phyloP scores from a whole-genome alignment of 2,329 filamentous ascomycete genomes.

The Penicillium sp. region DNA sequence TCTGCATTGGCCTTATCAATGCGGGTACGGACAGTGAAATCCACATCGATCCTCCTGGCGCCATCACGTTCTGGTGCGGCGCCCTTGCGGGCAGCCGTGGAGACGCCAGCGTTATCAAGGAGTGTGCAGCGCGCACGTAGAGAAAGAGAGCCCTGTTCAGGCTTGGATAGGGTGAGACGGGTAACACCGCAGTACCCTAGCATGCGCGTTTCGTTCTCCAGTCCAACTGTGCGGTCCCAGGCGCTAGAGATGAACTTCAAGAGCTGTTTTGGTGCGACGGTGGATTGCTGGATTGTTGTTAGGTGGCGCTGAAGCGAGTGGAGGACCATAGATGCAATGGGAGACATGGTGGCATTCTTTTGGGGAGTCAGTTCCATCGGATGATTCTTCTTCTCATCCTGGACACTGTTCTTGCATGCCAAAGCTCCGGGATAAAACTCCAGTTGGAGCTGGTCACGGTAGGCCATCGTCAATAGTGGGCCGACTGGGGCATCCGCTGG shows the following conservation, averaged over 20 bases:
- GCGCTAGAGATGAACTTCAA: slow-evolving; percentile 42
- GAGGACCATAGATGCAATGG: slow-evolving; percentile 42
- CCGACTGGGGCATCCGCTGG: slow-evolving; percentile 28
- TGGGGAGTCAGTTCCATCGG: slow-evolving; percentile 36
- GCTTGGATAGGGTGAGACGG: slow-evolving; percentile 33
- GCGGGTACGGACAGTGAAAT: slow-evolving; percentile 38
- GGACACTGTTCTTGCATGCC: slow-evolving; percentile 21
- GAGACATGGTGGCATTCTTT: slow-evolving; percentile 27
- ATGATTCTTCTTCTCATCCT: slow-evolving; percentile 23
- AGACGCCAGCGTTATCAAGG: slow-evolving; percentile 25
- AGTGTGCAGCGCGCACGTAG: slow-evolving; percentile 41
- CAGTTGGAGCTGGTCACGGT: slow-evolving; percentile 41
- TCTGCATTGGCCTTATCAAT: slow-evolving; percentile 14
- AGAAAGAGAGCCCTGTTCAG: slow-evolving; percentile 23
- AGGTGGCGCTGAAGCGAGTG: slow-evolving; percentile 41
- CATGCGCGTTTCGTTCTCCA: slow-evolving; percentile 45
- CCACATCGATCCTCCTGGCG: slow-evolving; percentile 38
- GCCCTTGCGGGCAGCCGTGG: slow-evolving; percentile 14
- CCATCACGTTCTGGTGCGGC: slow-evolving; percentile 10
- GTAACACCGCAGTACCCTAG: slow-evolving; percentile 47
- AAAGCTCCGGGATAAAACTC: slow-evolving; percentile 44
- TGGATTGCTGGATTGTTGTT: slow-evolving; percentile 35
- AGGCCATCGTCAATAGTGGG: slow-evolving; percentile 41
- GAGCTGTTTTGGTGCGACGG: slow-evolving; percentile 36
- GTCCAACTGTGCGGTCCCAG: slow-evolving; percentile 41